Evolutionary conservation across 2,329 filamentous ascomycete species (phyloP).

Genomic region (Drechslera avenae): DNA sequence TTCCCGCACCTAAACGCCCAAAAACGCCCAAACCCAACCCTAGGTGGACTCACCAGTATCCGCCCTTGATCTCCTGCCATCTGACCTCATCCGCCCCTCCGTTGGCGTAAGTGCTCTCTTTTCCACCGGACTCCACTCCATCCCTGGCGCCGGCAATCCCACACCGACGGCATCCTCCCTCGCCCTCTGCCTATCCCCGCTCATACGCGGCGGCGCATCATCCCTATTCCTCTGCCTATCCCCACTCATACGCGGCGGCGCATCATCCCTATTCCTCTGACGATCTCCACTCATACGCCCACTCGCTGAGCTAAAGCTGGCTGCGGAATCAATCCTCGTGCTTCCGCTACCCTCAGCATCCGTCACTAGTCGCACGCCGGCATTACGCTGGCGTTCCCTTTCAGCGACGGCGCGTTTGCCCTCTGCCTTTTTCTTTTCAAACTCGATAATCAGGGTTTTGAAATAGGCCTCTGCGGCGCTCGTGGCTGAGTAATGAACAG

Average conservation of each 20-base stretch:
- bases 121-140: slow-evolving; percentile 49
- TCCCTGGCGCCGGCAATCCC: slow-evolving; percentile 37
- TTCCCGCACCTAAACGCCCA: too few relatives aligned
- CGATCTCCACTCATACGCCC: slow-evolving; percentile 9
- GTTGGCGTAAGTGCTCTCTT: slow-evolving; percentile 49
- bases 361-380: slow-evolving; percentile 26
- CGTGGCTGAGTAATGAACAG: slow-evolving; percentile 80
- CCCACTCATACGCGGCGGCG: not conserved
- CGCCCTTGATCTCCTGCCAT: slow-evolving; percentile 42
- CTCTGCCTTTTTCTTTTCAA: slow-evolving; percentile 64
- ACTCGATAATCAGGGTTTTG: slow-evolving; percentile 74
- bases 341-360: slow-evolving; percentile 4
- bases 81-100: slow-evolving; percentile 35
- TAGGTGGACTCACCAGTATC: slow-evolving; percentile 43
- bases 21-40: too few relatives aligned
- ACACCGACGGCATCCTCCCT: slow-evolving; percentile 44
- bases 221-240: slow-evolving; percentile 19
- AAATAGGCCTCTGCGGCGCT: slow-evolving; percentile 86
- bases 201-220: not conserved
- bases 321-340: not conserved
- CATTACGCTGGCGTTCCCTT: slow-evolving; percentile 38
- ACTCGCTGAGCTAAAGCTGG: too few relatives aligned
- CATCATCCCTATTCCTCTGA: slow-evolving; percentile 14
- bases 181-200: slow-evolving; percentile 25
- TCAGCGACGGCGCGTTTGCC: slow-evolving; percentile 42